phyloP scores from a whole-genome alignment of 208 protist species.

The Balamuthia mandrillaris region DNA sequence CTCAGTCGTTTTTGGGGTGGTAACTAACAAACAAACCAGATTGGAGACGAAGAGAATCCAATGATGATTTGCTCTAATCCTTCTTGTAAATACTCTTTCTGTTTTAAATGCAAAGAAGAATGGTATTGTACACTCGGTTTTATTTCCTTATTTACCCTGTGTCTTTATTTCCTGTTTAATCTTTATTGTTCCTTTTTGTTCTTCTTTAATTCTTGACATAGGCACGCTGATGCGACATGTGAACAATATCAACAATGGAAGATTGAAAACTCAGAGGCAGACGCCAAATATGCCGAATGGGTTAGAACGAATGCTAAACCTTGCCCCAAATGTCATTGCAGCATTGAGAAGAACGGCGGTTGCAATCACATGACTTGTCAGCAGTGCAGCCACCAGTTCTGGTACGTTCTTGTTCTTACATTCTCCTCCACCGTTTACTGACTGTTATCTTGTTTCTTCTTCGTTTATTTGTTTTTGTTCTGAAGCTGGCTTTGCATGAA shows the following conservation, averaged over 20 bases:
- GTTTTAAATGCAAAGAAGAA: constrained; percentile 43
- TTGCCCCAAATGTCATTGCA: constrained; percentile 54
- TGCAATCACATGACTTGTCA: constrained; percentile 62
- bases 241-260: constrained; percentile 45
- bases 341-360: constrained; percentile 61
- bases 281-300: constrained; percentile 48
- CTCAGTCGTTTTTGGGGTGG: neutral
- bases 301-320: constrained; percentile 50
- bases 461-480: too few relatives aligned
- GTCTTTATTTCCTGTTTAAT: neutral
- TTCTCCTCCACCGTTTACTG: too few relatives aligned
- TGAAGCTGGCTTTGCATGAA: neutral
- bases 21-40: too few relatives aligned
- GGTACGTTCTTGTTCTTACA: constrained; percentile 56
- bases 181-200: neutral
- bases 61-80: constrained; percentile 45
- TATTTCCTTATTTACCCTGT: neutral
- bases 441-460: too few relatives aligned
- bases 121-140: neutral
- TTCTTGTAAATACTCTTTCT: constrained; percentile 35
- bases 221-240: constrained; percentile 37
- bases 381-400: constrained; percentile 53
- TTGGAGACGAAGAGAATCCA: constrained; percentile 10
- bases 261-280: constrained; percentile 44
- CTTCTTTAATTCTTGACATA: neutral